A percentile compares a stretch with the other conserved stretches of the same genome.
Conservation (phyloP, 2,329 filamentous ascomycete species). For the Apiospora phragmitis region DNA sequence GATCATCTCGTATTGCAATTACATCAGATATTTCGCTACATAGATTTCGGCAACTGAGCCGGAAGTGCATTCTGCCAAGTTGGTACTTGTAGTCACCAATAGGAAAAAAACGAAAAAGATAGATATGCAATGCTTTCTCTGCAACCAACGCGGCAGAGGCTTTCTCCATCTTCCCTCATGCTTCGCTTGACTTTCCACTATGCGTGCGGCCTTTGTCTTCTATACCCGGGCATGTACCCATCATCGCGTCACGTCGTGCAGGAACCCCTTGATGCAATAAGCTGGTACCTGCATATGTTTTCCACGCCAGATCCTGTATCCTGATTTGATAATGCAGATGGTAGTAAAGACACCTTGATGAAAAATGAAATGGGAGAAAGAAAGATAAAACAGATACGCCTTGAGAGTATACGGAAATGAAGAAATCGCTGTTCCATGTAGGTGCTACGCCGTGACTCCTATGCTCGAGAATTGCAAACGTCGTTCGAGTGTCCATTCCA, state of each 20-base stretch:
- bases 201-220: background rate
- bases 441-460: slow-evolving; percentile 6
- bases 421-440: slow-evolving; percentile 1
- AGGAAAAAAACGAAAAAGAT: no score
- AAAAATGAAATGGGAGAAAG: background rate
- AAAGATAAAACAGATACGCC: background rate
- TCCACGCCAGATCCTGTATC: slow-evolving; percentile 6
- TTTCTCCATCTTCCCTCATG: background rate
- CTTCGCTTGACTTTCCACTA: background rate
- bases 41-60: background rate
- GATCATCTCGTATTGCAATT: background rate
- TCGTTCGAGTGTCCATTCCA: slow-evolving; percentile 2
- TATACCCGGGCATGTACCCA: background rate
- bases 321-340: background rate
- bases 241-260: slow-evolving; percentile 4
- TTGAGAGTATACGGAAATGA: background rate
- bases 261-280: background rate
- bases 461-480: slow-evolving; percentile 3
- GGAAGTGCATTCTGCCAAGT: background rate
- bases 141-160: background rate
- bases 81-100: background rate
- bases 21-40: background rate
- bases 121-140: background rate
- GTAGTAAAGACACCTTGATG: background rate
- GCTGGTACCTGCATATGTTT: slow-evolving; percentile 1